A percentile compares a stretch with the other conserved stretches of the same genome.
Evolutionary conservation across 2,329 filamentous ascomycete species (phyloP).

Genomic region (Xylariaceae sp.): DNA sequence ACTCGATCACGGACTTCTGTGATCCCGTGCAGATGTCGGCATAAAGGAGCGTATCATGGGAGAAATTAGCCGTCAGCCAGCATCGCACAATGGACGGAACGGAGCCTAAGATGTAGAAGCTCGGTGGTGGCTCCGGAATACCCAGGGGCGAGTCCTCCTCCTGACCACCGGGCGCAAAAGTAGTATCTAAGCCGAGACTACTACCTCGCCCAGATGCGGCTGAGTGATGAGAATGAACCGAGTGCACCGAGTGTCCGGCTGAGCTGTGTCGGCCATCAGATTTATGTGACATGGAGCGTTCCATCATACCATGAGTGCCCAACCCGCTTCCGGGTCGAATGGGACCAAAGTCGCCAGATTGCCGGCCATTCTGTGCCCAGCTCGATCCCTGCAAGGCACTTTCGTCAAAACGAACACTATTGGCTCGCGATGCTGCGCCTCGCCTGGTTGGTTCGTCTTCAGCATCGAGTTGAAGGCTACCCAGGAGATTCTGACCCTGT

Average conservation of each 20-base stretch:
- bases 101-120: slow-evolving; percentile 77
- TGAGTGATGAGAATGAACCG: slow-evolving; percentile 60
- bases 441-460: slow-evolving; percentile 82
- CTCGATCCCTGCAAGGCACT: slow-evolving; percentile 83
- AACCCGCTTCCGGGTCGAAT: slow-evolving; percentile 74
- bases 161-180: slow-evolving; percentile 57
- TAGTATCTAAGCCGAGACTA: slow-evolving; percentile 77
- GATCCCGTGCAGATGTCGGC: slow-evolving; percentile 90
- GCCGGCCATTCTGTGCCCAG: slow-evolving; percentile 76
- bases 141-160: slow-evolving; percentile 66
- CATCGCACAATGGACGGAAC: slow-evolving; percentile 93
- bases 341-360: slow-evolving; percentile 76
- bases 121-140: slow-evolving; percentile 71
- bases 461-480: slow-evolving; percentile 75
- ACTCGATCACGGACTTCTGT: slow-evolving; percentile 77
- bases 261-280: slow-evolving; percentile 94
- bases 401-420: slow-evolving; percentile 96
- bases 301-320: slow-evolving; percentile 74
- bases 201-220: slow-evolving; percentile 75
- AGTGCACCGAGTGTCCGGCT: slow-evolving; percentile 72
- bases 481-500: slow-evolving; percentile 72
- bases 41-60: slow-evolving; percentile 82
- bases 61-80: slow-evolving; percentile 88
- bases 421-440: slow-evolving; percentile 84
- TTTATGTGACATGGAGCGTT: slow-evolving; percentile 88